Conservation (phyloP, 208 protist species). For the Leishmania turanica region DNA sequence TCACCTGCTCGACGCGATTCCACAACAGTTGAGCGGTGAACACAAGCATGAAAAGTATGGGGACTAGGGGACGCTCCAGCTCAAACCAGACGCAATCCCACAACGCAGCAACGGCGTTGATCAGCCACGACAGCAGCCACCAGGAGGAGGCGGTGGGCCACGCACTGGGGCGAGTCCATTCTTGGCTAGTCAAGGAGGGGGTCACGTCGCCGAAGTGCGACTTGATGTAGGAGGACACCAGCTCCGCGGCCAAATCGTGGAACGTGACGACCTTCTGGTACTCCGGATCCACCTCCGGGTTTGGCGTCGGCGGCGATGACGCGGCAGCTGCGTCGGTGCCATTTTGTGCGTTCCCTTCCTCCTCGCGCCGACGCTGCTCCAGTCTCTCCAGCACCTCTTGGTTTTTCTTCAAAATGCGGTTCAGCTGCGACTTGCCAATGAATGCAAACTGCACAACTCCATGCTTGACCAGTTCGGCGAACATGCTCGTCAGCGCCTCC, state of each 20-base stretch:
- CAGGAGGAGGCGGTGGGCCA: not conserved
- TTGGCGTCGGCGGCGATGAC: not conserved
- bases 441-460: constrained; percentile 28
- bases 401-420: constrained; percentile 10
- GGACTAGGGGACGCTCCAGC: constrained; percentile 16
- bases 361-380: constrained; percentile 1
- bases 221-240: constrained; percentile 17
- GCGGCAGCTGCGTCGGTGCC: not conserved
- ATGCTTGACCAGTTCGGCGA: constrained; percentile 14
- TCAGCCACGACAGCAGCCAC: constrained; percentile 11
- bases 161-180: not conserved
- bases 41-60: constrained; percentile 20
- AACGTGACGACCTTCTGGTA: constrained; percentile 29
- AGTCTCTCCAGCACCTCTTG: constrained; percentile 5
- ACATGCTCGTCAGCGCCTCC: constrained; percentile 21
- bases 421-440: constrained; percentile 15
- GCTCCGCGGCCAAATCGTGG: constrained; percentile 19
- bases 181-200: not conserved
- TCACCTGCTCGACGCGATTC: constrained; percentile 25
- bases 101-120: not conserved
- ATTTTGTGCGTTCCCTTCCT: not conserved
- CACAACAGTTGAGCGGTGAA: constrained; percentile 16
- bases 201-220: constrained; percentile 13
- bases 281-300: constrained; percentile 19
- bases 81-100: constrained; percentile 9